phyloP scores from a whole-genome alignment of 495 filamentous ascomycete genomes.

The Penicillium turbatum region DNA sequence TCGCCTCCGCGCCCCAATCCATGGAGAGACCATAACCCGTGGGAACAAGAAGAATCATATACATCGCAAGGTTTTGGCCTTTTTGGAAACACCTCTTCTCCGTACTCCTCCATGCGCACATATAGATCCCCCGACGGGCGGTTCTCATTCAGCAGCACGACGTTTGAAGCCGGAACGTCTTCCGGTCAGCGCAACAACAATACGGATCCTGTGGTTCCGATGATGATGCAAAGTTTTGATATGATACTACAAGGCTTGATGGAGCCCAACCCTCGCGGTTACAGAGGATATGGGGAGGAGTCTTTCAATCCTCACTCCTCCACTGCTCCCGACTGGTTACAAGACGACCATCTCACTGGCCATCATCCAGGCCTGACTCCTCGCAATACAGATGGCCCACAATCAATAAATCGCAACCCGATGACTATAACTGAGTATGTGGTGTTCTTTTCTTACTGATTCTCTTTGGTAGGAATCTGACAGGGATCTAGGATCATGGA shows the following conservation, averaged over 20 bases:
- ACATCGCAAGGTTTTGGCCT: constrained; percentile 29
- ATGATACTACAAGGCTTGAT: constrained; percentile 30
- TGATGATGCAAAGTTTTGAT: constrained; percentile 31
- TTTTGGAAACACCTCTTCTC: neutral
- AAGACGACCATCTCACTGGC: constrained; percentile 6
- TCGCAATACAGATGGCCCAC: constrained; percentile 33
- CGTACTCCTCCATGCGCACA: constrained; percentile 32
- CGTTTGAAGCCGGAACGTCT: constrained; percentile 23
- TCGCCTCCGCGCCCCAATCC: constrained; percentile 20
- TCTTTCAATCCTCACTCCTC: constrained; percentile 9
- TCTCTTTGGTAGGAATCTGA: constrained; percentile 6
- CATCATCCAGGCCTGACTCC: constrained; percentile 28
- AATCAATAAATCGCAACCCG: constrained; percentile 23
- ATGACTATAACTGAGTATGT: constrained; percentile 37
- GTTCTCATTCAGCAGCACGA: constrained; percentile 38
- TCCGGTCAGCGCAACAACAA: constrained; percentile 16
- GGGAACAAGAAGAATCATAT: constrained; percentile 33
- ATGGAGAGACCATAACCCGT: constrained; percentile 38
- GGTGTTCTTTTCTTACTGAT: neutral
- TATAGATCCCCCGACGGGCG: constrained; percentile 46
- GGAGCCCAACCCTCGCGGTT: constrained; percentile 19
- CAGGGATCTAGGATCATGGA: constrained; percentile 29
- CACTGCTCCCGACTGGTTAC: constrained; percentile 12
- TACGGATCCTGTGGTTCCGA: constrained; percentile 26
- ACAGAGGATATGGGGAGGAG: constrained; percentile 3